Evolutionary conservation across 2,329 filamentous ascomycete genomes (phyloP).

Genomic region (Pseudogymnoascus sp.): DNA sequence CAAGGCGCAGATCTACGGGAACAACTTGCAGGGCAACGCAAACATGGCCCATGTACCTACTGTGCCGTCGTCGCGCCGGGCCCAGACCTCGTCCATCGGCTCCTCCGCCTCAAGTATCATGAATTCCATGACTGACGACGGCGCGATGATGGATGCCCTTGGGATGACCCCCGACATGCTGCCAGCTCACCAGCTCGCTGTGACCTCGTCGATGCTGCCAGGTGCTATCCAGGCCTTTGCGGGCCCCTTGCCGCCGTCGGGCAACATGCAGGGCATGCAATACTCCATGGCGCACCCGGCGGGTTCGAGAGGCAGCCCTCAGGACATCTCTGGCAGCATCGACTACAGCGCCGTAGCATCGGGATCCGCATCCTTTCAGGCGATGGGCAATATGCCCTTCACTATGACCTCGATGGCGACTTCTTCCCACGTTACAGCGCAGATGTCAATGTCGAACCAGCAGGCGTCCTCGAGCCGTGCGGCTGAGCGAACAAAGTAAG

Average conservation of each 20-base stretch:
- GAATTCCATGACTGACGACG: neutral
- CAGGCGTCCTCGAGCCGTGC: neutral
- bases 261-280: neutral
- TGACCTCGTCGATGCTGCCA: conserved; percentile 26
- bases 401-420: neutral
- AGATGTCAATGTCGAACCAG: neutral
- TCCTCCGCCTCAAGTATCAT: conserved; percentile 10
- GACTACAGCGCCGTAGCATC: neutral
- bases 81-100: conserved; percentile 14
- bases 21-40: conserved; percentile 11
- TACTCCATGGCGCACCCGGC: conserved; percentile 30
- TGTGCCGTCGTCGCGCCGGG: conserved; percentile 19
- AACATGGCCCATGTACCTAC: conserved; percentile 19
- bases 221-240: conserved; percentile 25
- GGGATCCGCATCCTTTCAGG: neutral
- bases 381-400: neutral
- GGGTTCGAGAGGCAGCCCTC: conserved; percentile 12
- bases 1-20: conserved; percentile 28
- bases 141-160: neutral
- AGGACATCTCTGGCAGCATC: neutral
- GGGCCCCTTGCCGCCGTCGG: conserved; percentile 22
- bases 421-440: neutral
- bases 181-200: conserved; percentile 24
- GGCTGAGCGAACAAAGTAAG: neutral
- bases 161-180: conserved; percentile 20